A percentile compares a stretch with the other conserved stretches of the same genome.
Conservation (phyloP, 768 basidiomycete species). For the Tubosaeta sp. region DNA sequence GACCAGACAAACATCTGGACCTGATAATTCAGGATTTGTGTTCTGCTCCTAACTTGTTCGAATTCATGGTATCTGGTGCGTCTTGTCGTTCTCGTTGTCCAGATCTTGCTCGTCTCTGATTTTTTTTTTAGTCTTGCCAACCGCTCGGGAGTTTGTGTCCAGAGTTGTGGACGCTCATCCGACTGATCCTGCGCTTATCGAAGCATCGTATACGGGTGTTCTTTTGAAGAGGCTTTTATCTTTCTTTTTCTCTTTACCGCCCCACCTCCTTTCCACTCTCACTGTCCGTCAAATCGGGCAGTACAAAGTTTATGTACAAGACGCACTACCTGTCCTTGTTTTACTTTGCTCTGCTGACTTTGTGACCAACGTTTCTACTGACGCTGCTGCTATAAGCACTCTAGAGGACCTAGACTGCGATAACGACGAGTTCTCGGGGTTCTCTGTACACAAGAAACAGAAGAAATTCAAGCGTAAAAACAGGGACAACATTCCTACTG, state of each 20-base stretch:
- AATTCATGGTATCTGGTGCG: constrained; percentile 29
- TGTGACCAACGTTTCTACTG: neutral
- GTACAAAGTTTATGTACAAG: constrained; percentile 20
- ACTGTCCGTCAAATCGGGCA: constrained; percentile 12
- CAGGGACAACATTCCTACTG: constrained; percentile 3
- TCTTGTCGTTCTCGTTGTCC: neutral
- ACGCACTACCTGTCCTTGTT: constrained; percentile 18
- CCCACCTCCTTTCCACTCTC: constrained; percentile 11
- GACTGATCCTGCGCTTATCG: constrained; percentile 17
- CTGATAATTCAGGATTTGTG: constrained; percentile 27
- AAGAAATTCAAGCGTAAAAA: constrained; percentile 23
- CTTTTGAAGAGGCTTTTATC: constrained; percentile 28
- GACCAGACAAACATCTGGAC: constrained; percentile 16
- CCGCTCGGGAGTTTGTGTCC: constrained; percentile 7
- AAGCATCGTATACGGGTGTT: constrained; percentile 14
- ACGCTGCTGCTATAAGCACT: neutral
- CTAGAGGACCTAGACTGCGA: constrained; percentile 7
- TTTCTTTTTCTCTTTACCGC: constrained; percentile 23
- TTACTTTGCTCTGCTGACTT: constrained; percentile 17
- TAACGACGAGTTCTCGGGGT: constrained; percentile 4
- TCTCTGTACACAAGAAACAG: constrained; percentile 22
- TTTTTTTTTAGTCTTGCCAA: constrained; percentile 10
- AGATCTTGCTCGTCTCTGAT: neutral
- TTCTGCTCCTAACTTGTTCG: constrained; percentile 23
- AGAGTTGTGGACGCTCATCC: constrained; percentile 36